Evolutionary conservation across 306 rosid species (phyloP).

Genomic region (Abrus pulchellus): DNA sequence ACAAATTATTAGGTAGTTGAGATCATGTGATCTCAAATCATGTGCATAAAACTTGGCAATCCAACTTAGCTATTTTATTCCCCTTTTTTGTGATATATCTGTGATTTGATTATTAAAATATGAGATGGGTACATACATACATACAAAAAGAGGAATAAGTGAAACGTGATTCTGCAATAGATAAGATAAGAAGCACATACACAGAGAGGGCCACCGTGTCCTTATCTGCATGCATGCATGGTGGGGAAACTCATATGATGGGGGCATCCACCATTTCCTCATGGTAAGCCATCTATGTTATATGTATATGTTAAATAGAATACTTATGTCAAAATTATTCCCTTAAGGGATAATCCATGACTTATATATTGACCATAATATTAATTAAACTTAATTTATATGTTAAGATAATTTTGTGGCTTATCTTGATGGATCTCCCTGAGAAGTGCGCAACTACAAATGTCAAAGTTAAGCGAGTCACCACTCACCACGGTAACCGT

Average conservation of each 20-base stretch:
- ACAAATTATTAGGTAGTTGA: too few species aligned
- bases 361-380: too few species aligned
- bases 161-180: constrained; percentile 21
- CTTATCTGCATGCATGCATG: not conserved
- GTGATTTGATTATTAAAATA: constrained; percentile 13
- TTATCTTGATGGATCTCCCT: not conserved
- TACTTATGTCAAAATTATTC: too few species aligned
- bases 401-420: not conserved
- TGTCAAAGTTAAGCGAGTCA: not conserved
- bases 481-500: not conserved
- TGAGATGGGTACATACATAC: not conserved
- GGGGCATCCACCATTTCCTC: not conserved
- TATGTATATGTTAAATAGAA: too few species aligned
- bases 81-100: constrained; percentile 26
- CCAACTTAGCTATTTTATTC: not conserved
- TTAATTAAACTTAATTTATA: too few species aligned
- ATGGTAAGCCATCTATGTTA: not conserved
- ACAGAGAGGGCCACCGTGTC: constrained; percentile 12
- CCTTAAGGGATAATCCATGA: too few species aligned
- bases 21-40: too few species aligned
- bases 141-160: constrained; percentile 43
- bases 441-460: not conserved
- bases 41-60: too few species aligned
- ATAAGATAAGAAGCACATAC: not conserved
- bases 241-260: constrained; percentile 7